Evolutionary conservation across 768 basidiomycete genomes (phyloP).

Genomic region (Leucogyrophana mollusca): DNA sequence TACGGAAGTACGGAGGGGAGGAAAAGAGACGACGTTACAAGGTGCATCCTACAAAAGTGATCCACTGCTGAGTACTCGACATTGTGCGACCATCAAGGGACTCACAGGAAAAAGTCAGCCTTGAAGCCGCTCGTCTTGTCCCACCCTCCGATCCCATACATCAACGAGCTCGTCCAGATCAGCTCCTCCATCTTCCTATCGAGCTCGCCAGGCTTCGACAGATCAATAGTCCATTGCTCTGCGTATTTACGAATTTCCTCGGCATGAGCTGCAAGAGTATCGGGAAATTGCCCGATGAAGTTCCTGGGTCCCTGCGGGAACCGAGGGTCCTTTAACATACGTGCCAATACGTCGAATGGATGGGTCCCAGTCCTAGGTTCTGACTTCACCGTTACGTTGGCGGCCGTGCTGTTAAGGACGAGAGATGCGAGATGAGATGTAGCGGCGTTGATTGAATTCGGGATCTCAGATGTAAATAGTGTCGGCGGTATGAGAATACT

Average conservation of each 20-base stretch:
- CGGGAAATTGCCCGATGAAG: neutral
- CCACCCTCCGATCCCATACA: slow-evolving; percentile 57
- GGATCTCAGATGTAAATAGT: neutral
- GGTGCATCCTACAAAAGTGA: slow-evolving; percentile 46
- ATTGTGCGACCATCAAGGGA: neutral
- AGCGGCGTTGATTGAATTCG: slow-evolving; percentile 12
- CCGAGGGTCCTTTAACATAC: slow-evolving; percentile 41
- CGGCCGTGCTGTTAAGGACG: neutral
- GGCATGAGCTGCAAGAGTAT: slow-evolving; percentile 17
- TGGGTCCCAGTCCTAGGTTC: slow-evolving; percentile 21
- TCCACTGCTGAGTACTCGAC: neutral
- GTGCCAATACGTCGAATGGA: slow-evolving; percentile 45
- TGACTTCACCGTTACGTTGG: neutral
- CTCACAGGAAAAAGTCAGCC: slow-evolving; percentile 60
- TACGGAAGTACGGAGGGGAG: slow-evolving; percentile 42
- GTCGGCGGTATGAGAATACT: too few species aligned
- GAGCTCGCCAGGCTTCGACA: slow-evolving; percentile 29
- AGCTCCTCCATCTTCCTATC: slow-evolving; percentile 56
- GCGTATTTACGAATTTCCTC: slow-evolving; percentile 34
- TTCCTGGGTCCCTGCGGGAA: neutral
- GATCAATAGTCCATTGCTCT: slow-evolving; percentile 38
- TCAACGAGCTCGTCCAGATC: slow-evolving; percentile 44
- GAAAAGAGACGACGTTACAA: slow-evolving; percentile 61
- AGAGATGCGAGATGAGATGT: slow-evolving; percentile 14
- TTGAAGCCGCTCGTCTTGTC: slow-evolving; percentile 44